Conservation (phyloP, 768 basidiomycete genomes). For the Lactarius evosmus region DNA sequence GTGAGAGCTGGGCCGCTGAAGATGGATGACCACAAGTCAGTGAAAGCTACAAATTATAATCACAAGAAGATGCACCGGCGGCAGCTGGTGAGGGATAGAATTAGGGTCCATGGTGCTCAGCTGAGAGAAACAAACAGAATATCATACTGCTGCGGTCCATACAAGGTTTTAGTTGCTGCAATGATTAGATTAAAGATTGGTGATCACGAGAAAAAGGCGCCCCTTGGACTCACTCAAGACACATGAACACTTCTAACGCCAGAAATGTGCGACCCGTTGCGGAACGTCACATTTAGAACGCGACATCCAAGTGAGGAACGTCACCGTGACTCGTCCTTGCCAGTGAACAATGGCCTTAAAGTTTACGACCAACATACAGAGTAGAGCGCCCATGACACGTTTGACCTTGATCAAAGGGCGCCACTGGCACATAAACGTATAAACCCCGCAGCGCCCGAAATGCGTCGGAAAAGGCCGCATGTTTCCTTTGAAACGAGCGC, state of each 20-base stretch:
- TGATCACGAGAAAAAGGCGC: not conserved
- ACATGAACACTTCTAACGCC: too few species aligned
- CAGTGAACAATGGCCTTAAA: not conserved
- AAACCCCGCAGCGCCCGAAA: not conserved
- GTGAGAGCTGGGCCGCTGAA: not conserved
- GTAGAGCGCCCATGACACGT: not conserved
- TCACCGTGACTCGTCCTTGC: not conserved
- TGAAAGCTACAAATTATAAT: not conserved
- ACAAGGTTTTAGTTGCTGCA: not conserved
- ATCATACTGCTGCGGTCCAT: too few species aligned
- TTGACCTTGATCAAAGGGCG: too few species aligned
- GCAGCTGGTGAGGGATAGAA: not conserved
- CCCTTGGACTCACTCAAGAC: too few species aligned
- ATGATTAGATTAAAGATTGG: not conserved
- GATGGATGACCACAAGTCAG: not conserved
- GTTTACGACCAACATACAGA: not conserved
- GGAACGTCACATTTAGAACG: too few species aligned
- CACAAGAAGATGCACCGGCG: not conserved
- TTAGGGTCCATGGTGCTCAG: not conserved
- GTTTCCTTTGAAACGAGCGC: not conserved
- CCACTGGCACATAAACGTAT: not conserved
- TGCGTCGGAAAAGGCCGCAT: not conserved
- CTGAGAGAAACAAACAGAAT: too few species aligned
- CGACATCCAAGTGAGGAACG: too few species aligned
- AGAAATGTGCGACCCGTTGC: too few species aligned